Percentiles rank a stretch among this genome's conserved stretches.
These are phyloP conservation scores for Marsdenia floribunda DNA, from an alignment of 257 asterid species.

Conservation along the genomic window DNA sequence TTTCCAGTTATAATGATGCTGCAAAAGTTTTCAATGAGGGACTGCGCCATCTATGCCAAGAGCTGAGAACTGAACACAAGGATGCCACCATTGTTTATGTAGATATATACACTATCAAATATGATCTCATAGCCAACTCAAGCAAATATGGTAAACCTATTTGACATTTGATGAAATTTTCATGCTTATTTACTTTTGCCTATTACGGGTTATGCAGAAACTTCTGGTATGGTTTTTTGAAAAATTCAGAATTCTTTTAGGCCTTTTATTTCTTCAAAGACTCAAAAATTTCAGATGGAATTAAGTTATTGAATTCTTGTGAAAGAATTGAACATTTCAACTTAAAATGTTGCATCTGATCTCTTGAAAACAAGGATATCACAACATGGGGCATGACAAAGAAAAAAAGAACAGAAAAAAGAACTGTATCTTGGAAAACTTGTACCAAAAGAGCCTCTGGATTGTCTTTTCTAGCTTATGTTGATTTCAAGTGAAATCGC, in stretches of 20 bases:
- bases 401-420: not conserved
- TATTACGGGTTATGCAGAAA: not conserved
- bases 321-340: not conserved
- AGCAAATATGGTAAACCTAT: conserved; percentile 18
- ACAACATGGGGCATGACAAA: not conserved
- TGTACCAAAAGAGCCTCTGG: not conserved
- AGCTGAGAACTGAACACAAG: conserved; percentile 47
- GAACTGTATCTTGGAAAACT: not conserved
- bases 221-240: not conserved
- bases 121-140: conserved; percentile 69
- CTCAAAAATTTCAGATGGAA: not conserved
- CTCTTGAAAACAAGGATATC: not conserved
- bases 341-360: not conserved
- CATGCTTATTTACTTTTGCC: not conserved
- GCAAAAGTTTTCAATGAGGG: conserved; percentile 66
- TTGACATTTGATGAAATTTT: not conserved
- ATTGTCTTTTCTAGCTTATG: not conserved
- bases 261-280: not conserved
- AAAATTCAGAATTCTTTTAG: not conserved
- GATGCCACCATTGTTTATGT: conserved; percentile 70
- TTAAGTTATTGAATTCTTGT: not conserved
- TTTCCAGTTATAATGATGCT: conserved; percentile 53
- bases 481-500: not conserved
- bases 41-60: conserved; percentile 22
- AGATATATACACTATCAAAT: conserved; percentile 71